These are phyloP conservation scores for Verticillium albo-atrum DNA, from an alignment of 2,329 filamentous ascomycete genomes.

Conservation along the genomic window DNA sequence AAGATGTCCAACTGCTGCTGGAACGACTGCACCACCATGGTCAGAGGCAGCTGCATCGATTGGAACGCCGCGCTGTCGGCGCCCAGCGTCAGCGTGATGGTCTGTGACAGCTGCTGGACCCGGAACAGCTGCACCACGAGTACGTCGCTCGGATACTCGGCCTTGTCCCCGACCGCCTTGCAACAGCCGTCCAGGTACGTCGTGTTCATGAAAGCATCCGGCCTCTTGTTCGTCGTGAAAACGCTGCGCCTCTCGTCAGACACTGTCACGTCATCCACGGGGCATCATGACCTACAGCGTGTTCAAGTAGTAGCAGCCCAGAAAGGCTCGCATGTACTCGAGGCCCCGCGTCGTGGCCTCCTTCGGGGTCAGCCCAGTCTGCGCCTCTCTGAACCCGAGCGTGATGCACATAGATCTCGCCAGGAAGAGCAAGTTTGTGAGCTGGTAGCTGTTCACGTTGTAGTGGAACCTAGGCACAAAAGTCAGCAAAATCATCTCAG, in stretches of 20 bases:
- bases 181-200: slow-evolving; percentile 38
- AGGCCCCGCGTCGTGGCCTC: slow-evolving; percentile 23
- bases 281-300: slow-evolving; percentile 32
- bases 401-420: slow-evolving; percentile 40
- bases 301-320: slow-evolving; percentile 45
- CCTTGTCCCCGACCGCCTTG: slow-evolving; percentile 33
- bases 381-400: slow-evolving; percentile 29
- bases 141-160: slow-evolving; percentile 38
- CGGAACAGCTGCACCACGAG: slow-evolving; percentile 40
- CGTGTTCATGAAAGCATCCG: slow-evolving; percentile 43
- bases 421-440: slow-evolving; percentile 45
- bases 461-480: slow-evolving; percentile 37
- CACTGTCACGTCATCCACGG: not conserved
- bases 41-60: slow-evolving; percentile 32
- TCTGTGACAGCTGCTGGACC: slow-evolving; percentile 43
- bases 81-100: slow-evolving; percentile 36
- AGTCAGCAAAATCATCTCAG: not conserved
- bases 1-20: slow-evolving; percentile 38
- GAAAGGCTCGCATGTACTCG: slow-evolving; percentile 42
- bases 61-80: slow-evolving; percentile 17
- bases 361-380: slow-evolving; percentile 12
- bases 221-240: slow-evolving; percentile 41
- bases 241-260: slow-evolving; percentile 20
- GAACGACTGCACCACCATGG: slow-evolving; percentile 36
- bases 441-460: slow-evolving; percentile 42